phyloP scores from a whole-genome alignment of 345 rosid genomes.

The Aethionema arabicum region DNA sequence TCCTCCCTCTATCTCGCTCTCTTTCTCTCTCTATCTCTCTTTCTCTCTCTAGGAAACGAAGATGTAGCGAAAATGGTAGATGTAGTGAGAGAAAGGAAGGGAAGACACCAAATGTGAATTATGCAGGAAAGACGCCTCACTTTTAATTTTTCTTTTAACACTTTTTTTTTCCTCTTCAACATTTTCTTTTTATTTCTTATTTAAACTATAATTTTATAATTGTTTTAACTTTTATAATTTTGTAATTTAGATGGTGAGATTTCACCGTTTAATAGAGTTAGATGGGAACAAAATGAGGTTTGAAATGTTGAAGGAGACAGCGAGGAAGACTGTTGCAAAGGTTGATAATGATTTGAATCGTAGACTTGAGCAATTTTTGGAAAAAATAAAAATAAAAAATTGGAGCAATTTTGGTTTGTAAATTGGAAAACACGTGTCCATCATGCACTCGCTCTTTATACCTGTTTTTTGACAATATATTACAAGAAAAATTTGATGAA shows the following conservation, averaged over 20 bases:
- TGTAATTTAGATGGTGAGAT: no score
- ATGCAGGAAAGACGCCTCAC: slow-evolving; percentile 39
- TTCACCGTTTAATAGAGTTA: no score
- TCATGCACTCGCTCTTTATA: slow-evolving; percentile 32
- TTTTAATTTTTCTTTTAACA: slow-evolving; percentile 21
- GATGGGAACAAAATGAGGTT: not conserved
- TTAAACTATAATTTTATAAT: not conserved
- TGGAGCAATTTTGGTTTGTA: slow-evolving; percentile 22
- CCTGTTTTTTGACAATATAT: slow-evolving; percentile 37
- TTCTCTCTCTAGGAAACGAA: slow-evolving; percentile 1
- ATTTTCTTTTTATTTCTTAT: not conserved
- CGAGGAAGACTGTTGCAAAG: slow-evolving; percentile 31
- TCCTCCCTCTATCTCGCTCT: not conserved
- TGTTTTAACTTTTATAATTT: not conserved
- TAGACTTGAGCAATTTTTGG: not conserved
- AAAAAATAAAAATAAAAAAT: not conserved
- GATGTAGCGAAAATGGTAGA: not conserved
- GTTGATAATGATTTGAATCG: slow-evolving; percentile 21
- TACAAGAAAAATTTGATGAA: no score
- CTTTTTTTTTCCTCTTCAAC: not conserved
- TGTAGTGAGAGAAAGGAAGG: slow-evolving; percentile 8
- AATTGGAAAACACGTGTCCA: slow-evolving; percentile 30
- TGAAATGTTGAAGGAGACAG: slow-evolving; percentile 15
- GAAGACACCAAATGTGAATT: slow-evolving; percentile 41
- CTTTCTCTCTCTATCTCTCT: not conserved